Base-by-base conservation (phyloP, 2,329 filamentous ascomycete genomes). In the Stagonosporopsis vannaccii region DNA sequence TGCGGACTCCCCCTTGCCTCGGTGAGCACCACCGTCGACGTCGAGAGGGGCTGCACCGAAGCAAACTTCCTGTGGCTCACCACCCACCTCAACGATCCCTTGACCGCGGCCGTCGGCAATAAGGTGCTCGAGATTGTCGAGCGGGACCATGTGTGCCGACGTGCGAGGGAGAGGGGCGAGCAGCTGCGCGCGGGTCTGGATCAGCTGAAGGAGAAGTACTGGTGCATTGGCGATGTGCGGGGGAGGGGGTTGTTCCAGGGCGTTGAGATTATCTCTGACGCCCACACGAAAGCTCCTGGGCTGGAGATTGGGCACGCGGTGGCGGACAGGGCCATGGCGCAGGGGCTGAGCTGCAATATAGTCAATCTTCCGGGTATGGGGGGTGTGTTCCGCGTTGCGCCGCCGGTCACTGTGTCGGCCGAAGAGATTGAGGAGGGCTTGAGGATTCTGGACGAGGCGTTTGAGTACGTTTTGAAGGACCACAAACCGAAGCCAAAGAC, bases 341-440 rank as follows among this genome's bases (percentile, higher is more conserved):
- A 58, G 15, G 70, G 69, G 2, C 49, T 74, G 1, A 72, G 63
- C 49, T 65, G 62, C 43, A 65, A 72, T 26, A 47, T 72, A 19
- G 60, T 62, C 13, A 71, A 61, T 26, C 60, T 71, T 28, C 62
- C 67, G 4, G 64, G 61, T 11, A 64, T 71, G 49, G 65, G 65
- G 22, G 85, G 84, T 4, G 80, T 83, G 0, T 86, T 88, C 57
- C 74, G 85, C 11, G 81, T 88, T 46, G 85, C 85, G 5, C 85
- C 85, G 22, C 85, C 86, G 0, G 83, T 88, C 36, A 86, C 83
- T 0, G 81, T 87, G 8, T 80, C 80, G 0, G 63, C 67, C 32
- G 62, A 73, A 39, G 59, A 73, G 23, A 51, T 74, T n/a, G 77
- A 81, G 17, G 73, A 79, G 35, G 85, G 84, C 0, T 63, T 89